These are phyloP conservation scores for Botrytis byssoidea DNA, from an alignment of 2,329 filamentous ascomycete species.

Conservation along the genomic window DNA sequence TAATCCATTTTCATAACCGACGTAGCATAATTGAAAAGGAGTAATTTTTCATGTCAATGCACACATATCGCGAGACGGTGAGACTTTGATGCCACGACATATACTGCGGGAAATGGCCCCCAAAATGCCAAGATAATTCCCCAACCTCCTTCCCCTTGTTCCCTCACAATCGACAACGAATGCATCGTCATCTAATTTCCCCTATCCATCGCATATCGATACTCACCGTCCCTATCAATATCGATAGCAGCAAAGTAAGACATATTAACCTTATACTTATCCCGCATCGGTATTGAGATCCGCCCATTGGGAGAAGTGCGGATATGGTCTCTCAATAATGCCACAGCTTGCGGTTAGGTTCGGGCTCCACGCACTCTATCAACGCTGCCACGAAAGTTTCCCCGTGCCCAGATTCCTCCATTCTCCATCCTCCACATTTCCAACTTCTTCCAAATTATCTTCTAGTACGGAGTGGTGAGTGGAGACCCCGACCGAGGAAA, in stretches of 20 bases:
- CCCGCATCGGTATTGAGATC: not conserved
- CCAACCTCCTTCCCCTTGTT: not conserved
- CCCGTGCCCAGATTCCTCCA: constrained; percentile 15
- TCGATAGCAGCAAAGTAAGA: constrained; percentile 9
- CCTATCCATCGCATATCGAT: constrained; percentile 12
- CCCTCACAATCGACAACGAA: not conserved
- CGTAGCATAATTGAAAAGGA: not conserved
- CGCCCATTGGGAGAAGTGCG: not conserved
- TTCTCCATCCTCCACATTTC: constrained; percentile 15
- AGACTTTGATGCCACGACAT: constrained; percentile 7
- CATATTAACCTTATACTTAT: constrained; percentile 4
- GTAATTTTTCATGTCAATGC: not conserved
- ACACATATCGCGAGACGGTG: not conserved
- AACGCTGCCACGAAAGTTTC: not conserved
- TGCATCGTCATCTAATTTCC: not conserved
- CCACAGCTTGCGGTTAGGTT: not conserved
- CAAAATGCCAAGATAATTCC: constrained; percentile 3
- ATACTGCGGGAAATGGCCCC: not conserved
- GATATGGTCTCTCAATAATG: not conserved
- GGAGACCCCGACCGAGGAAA: constrained; percentile 8
- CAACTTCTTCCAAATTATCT: not conserved
- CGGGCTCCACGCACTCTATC: not conserved
- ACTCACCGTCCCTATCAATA: constrained; percentile 14
- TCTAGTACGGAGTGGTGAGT: not conserved
- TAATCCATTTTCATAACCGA: not conserved